phyloP scores from a whole-genome alignment of 345 rosid species.

The Jatropha curcas region DNA sequence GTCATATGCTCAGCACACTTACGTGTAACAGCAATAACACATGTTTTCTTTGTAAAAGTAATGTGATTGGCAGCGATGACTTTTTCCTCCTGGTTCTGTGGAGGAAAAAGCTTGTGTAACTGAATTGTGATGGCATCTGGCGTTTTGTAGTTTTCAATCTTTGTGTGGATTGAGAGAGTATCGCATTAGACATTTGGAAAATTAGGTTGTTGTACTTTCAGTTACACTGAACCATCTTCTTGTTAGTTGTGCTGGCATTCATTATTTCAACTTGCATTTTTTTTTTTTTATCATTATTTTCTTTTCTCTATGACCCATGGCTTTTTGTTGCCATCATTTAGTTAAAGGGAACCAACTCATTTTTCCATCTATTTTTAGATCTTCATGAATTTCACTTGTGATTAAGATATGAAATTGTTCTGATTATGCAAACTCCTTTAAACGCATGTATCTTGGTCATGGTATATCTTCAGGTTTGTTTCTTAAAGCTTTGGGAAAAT shows the following conservation, averaged over 20 bases:
- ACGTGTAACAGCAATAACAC: conserved; percentile 13
- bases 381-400: conserved; percentile 2
- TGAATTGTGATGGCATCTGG: conserved; percentile 21
- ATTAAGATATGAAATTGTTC: not conserved
- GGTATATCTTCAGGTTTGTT: conserved; percentile 33
- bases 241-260: not conserved
- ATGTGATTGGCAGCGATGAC: conserved; percentile 21
- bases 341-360: not conserved
- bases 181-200: not conserved
- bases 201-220: conserved; percentile 11
- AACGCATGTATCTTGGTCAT: conserved; percentile 23
- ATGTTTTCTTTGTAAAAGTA: conserved; percentile 26
- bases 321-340: not conserved
- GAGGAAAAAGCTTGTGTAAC: conserved; percentile 12
- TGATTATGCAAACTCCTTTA: conserved; percentile 19
- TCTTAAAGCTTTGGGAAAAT: conserved; percentile 24
- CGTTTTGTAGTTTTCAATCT: conserved; percentile 8
- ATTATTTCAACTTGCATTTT: conserved; percentile 6
- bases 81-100: conserved; percentile 9
- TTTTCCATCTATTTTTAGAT: not conserved
- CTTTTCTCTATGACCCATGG: not conserved
- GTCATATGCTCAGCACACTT: conserved; percentile 17
- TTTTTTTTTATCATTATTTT: not conserved
- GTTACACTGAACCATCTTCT: not conserved
- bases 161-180: conserved; percentile 4